Base-by-base conservation (phyloP, 1,139 yeast genomes). In the Zygotorulaspora mrakii region DNA sequence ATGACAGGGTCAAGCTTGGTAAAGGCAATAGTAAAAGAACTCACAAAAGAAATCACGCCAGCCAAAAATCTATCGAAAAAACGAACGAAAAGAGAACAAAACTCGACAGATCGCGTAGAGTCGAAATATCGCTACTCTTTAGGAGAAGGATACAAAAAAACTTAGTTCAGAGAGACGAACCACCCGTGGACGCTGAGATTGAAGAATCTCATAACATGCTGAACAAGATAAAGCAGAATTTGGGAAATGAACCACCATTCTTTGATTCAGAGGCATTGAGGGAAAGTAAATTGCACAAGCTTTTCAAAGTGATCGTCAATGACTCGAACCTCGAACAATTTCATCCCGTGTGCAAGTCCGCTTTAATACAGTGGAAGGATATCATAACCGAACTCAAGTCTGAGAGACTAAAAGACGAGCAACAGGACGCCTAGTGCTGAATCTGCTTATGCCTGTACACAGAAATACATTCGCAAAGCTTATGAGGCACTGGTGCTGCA, bases 131-230 rank as follows among this genome's bases (percentile, higher is more conserved):
- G 7, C 35, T 48, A 24, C 39, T 59, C 9, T 53, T 60, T 20
- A 54, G 65, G 11, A 49, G 62, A 23, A 56, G 59, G 38, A 48
- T 60, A 12, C 65, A 60, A 35, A 50, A 50, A 26, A 57, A 57
- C 36, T 33, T 60, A 35, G 51, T 60, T 13, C 65, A 60, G 41
- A 49, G 65, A 29, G 57, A 53, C 9, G 36, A 41, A 0, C 54
- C 59, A 3, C 64, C 65, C 5, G 39, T 54, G 7, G 40, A 42
- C 3, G 49, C 39, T 6, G 61, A 56, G 17, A 26, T 54, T 1
- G 36, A 46, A 12, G 63, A 59, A 28, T 48, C 61, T 5, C 61
- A 56, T 36, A 53, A 52, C 36, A 39, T 59, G 33, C 43, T 60
- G 14, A 42, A 42, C 16, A 59, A 52, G 37, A 59, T 60, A 5